Conservation (phyloP, 352 stramenopile genomes). For the Elongisporangium undulatum region DNA sequence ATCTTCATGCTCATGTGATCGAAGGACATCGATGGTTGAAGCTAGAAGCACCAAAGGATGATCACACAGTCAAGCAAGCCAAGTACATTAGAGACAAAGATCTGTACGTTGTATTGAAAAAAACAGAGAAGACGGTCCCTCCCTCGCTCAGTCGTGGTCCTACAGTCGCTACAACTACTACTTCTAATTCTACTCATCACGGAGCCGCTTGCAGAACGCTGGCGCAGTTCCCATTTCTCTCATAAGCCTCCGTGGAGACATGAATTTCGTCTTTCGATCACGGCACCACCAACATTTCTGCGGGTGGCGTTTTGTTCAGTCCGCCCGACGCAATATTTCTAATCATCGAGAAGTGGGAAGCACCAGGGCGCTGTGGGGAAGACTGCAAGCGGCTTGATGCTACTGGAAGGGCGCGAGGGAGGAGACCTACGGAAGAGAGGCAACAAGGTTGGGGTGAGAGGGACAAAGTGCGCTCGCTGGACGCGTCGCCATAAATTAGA, state of each 20-base stretch:
- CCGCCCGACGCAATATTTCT: constrained; percentile 83
- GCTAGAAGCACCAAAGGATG: too few relatives aligned
- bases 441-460: constrained; percentile 3
- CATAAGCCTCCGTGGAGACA: constrained; percentile 45
- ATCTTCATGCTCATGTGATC: too few relatives aligned
- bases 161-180: not conserved
- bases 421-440: constrained; percentile 25
- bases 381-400: not conserved
- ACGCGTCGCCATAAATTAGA: constrained; percentile 15
- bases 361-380: constrained; percentile 11
- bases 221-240: constrained; percentile 32
- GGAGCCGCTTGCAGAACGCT: not conserved
- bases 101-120: too few relatives aligned
- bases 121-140: not conserved
- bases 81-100: too few relatives aligned
- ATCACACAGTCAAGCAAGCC: too few relatives aligned
- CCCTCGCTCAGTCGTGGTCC: not conserved
- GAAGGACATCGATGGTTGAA: too few relatives aligned
- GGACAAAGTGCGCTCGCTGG: constrained; percentile 1
- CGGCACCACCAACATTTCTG: constrained; percentile 74
- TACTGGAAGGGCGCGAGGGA: constrained; percentile 3
- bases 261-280: constrained; percentile 77
- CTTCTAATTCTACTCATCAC: not conserved
- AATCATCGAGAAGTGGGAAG: constrained; percentile 66
- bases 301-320: constrained; percentile 78